phyloP scores from a whole-genome alignment of 345 rosid species.

The Sisymbrium irio region DNA sequence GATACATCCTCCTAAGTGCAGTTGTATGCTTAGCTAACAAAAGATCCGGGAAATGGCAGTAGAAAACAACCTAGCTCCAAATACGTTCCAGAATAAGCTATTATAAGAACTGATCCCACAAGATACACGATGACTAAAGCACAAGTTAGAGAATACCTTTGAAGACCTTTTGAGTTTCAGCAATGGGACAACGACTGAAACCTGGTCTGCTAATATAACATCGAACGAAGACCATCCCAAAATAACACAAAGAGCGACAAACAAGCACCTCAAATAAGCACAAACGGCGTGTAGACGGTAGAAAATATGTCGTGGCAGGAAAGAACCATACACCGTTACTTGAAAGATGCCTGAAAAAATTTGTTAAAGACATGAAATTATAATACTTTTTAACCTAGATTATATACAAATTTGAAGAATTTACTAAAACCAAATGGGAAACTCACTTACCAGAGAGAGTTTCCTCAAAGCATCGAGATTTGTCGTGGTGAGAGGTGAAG shows the following conservation, averaged over 20 bases:
- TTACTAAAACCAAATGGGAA: too few species aligned
- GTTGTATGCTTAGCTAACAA: slow-evolving; percentile 82
- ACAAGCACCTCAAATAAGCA: slow-evolving; percentile 82
- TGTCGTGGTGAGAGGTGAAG: slow-evolving; percentile 88
- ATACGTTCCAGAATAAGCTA: neutral
- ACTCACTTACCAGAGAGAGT: slow-evolving; percentile 63
- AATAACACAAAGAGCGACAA: slow-evolving; percentile 71
- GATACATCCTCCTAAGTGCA: slow-evolving; percentile 65
- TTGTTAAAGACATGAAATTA: neutral
- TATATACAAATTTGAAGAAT: neutral
- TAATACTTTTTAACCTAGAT: neutral
- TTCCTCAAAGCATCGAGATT: slow-evolving; percentile 87
- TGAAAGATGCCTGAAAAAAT: slow-evolving; percentile 61
- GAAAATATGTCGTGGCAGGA: slow-evolving; percentile 79
- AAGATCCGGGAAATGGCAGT: slow-evolving; percentile 93
- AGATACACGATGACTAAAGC: neutral
- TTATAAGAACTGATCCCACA: neutral
- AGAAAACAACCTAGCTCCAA: slow-evolving; percentile 66
- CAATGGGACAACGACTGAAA: slow-evolving; percentile 78
- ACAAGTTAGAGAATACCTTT: slow-evolving; percentile 50
- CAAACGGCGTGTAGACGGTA: slow-evolving; percentile 79
- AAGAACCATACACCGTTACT: slow-evolving; percentile 75
- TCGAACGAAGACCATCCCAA: slow-evolving; percentile 77
- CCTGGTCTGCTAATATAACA: slow-evolving; percentile 75
- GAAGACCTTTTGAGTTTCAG: slow-evolving; percentile 64